Conservation (phyloP, 1,139 yeast genomes). For the Kurtzmaniella quercitrusa region DNA sequence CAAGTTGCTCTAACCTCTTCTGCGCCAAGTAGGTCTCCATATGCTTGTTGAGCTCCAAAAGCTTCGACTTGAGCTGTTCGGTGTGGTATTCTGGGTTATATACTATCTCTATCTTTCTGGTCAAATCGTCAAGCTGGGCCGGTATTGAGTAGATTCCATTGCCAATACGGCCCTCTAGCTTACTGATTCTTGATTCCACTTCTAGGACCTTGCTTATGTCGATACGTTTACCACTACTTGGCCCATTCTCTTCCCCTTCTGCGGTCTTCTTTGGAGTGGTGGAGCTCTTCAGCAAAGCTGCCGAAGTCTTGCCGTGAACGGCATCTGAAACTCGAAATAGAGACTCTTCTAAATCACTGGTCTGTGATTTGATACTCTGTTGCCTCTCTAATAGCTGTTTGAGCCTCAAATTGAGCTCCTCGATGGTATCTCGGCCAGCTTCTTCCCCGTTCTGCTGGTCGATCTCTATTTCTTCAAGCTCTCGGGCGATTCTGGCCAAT, state of each 20-base stretch:
- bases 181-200: constrained; percentile 21
- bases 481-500: constrained; percentile 41
- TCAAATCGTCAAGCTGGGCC: constrained; percentile 28
- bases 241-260: too few relatives aligned
- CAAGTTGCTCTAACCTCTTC: constrained; percentile 13
- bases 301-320: background rate
- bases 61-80: constrained; percentile 15
- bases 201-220: constrained; percentile 8
- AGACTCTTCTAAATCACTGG: background rate
- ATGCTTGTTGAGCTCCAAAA: constrained; percentile 13
- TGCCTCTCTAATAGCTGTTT: background rate
- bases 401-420: background rate
- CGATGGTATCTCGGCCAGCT: background rate
- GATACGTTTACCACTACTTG: too few relatives aligned
- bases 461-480: constrained; percentile 34
- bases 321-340: background rate
- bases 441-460: background rate
- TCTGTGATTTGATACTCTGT: background rate
- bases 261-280: background rate
- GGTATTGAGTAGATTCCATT: constrained; percentile 15
- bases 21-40: constrained; percentile 16
- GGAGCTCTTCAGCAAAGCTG: background rate
- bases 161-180: constrained; percentile 21
- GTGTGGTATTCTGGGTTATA: constrained; percentile 30
- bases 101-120: constrained; percentile 33